Conservation (phyloP, 1,284 basidiomycete genomes). For the Cryptococcus maquisensis region DNA sequence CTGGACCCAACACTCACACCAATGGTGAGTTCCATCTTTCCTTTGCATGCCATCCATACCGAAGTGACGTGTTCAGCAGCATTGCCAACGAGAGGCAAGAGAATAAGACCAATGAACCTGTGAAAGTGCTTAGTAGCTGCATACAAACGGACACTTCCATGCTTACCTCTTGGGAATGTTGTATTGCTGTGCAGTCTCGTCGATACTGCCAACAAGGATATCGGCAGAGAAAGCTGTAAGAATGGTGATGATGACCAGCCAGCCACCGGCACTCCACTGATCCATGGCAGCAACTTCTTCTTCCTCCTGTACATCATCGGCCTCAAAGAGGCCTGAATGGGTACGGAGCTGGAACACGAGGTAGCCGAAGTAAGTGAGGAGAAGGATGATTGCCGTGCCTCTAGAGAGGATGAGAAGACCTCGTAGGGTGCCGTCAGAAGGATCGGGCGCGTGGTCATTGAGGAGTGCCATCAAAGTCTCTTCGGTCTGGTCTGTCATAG, state of each 20-base stretch:
- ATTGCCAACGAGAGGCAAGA: constrained; percentile 56
- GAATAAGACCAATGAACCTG: constrained; percentile 51
- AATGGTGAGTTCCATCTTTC: constrained; percentile 79
- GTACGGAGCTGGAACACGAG: constrained; percentile 58
- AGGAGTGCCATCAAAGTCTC: constrained; percentile 11
- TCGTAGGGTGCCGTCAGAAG: constrained; percentile 39
- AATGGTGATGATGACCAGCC: constrained; percentile 62
- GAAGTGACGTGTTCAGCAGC: constrained; percentile 67
- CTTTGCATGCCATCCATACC: constrained; percentile 86
- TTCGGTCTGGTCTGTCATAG: constrained; percentile 25
- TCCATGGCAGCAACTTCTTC: constrained; percentile 65
- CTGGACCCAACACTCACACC: constrained; percentile 85
- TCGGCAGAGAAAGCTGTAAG: constrained; percentile 81
- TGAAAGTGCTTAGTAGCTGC: constrained; percentile 1
- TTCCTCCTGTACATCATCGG: constrained; percentile 51
- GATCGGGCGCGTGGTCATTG: constrained; percentile 31
- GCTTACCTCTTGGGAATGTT: constrained; percentile 65
- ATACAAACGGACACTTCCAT: neutral
- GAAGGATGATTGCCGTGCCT: constrained; percentile 75
- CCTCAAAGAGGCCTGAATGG: constrained; percentile 54
- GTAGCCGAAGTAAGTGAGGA: constrained; percentile 77
- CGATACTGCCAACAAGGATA: constrained; percentile 70
- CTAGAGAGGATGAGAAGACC: constrained; percentile 75
- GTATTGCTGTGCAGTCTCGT: constrained; percentile 76
- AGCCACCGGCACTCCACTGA: constrained; percentile 58